Base-by-base conservation (phyloP, 129 eudicot species). In the Arctium minus region DNA sequence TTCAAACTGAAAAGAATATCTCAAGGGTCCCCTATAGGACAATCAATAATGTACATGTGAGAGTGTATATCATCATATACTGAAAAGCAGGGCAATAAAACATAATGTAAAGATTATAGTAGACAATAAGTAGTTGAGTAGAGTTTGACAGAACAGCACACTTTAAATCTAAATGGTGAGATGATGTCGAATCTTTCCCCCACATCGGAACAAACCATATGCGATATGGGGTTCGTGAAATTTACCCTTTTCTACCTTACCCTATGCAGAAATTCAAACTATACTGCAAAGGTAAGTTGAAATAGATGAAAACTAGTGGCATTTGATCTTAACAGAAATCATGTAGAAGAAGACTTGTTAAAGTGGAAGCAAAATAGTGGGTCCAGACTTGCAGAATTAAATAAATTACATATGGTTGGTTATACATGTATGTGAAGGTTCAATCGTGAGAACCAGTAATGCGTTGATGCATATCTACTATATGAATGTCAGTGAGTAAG, bases 71-170 rank as follows among this genome's bases (percentile, higher is more conserved):
- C 56, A 60, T 44, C 77, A 46, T 71, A 15, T 70, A 32, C 11
- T 53, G 64, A 68, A 69, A 70, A 77, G 50, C 46, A 46, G 17
- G 39, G 48, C 73, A 60, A 36, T 71, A 71, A 9, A 65, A 77
- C 80, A 83, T 37, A 39, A 70, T 78, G 79, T 32, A 12, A 78
- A 60, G 40, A 84, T 38, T n/a, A 53, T 77, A 70, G 37, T 77
- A 77, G 86, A 74, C 83, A 78, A 72, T 40, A 40, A 31, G 75
- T 84, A 62, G 75, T 84, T 84, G 87, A 78, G 79, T 71, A 84
- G 83, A 78, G 72, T 39, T 72, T 84, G 83, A 78, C 39, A 72
- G 22, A 78, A 84, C 83, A 84, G 73, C 87, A 72, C 87, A 78
- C 80, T 46, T 60, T 74, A 13, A 18, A 78, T 11, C 29, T 62